Evolutionary conservation across 495 filamentous ascomycete genomes (phyloP), one percentile per base, ranked within the genome.

Genomic region (Penicillium waksmanii): DNA sequence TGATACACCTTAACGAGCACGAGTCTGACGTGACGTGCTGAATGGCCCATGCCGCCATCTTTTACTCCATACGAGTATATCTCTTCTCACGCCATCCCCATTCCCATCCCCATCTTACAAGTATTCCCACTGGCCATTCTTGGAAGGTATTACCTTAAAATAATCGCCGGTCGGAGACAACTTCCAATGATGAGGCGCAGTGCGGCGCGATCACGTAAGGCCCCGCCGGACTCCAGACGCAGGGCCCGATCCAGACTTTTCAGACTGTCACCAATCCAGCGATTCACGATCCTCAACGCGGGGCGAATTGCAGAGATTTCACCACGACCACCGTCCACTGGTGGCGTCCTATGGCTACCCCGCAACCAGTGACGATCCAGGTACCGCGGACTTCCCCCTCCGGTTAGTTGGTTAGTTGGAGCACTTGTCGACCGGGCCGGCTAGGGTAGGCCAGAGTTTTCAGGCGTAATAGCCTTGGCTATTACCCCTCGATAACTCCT

Each of bases 161-260:
- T 68, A 55, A 19, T n/a, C 49, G 33, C 36, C 54, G 55, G 49
- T 55, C 68, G 68, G 68, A 51, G 48, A 46, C 49, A n/a, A 56
- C 68, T 68, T 61, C 68, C 68, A 70, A 70, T 70, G 49, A 55
- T 53, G 48, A 51, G 25, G 19, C 5, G 66, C 66, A 66, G 68
- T 66, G 66, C 19, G 40, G 53, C 48, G 59, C 49, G 11, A 70
- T 68, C 63, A 70, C 66, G 68, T 70, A 70, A 67, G 51, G 55
- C 60, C 65, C 68, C 66, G 66, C 65, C 44, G 40, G 23, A 10
- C 55, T 35, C 21, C 7, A 33, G 42, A 48, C 21, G 5, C 19
- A 23, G 46, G 2, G 21, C 43, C 11, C 42, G 42, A 44, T 48
- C 46, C 46, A 48, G n/a, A 48, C 10, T 19, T 27, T 48, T 21